Evolutionary conservation across 1,139 yeast species (phyloP), one percentile per base, ranked within the genome.

Genomic region (Lodderomyces parapsilosis): DNA sequence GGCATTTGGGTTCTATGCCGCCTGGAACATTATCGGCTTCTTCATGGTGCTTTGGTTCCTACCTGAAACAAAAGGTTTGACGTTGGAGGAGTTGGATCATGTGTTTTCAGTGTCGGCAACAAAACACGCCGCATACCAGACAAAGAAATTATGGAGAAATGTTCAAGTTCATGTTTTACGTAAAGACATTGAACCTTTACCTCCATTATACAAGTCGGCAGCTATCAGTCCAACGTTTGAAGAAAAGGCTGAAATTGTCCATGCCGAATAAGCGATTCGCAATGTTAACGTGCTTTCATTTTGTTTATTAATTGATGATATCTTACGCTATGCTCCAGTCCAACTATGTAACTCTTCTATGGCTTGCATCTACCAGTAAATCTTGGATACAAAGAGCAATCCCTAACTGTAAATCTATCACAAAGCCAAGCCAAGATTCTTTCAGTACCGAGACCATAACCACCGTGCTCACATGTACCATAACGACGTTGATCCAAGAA

Each of bases 401-500:
- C 99, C 74, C 98, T 86, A 50, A 93, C 98, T 32, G 99, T 94
- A 75, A 83, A 93, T 69, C 99, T 80, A 78, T 91, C 86, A 73
- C 97, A 90, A 63, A 93, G 78, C 99, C 99, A 93, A 31, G 99
- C 99, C 56, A 93, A 77, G 58, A 93, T 88, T 72, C 99, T 87
- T 74, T 93, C 99, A 40, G 97, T 88, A 54, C 99, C 99, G 53
- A 93, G 71, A 59, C 99, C 99, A 71, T 93, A 93, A 54, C 99
- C 99, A 66, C 99, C 99, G 63, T 93, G 99, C 39, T 97, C 97
- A 70, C 89, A 88, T 20, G 98, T 85, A 65, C 99, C 99, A 68
- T 94, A 91, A 70, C 86, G 86, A 71, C 99, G 84, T 72, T 86
- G 94, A 65, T 93, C 99, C 49, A 83, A 80, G 71, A 88, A 93